phyloP scores from a whole-genome alignment of 441 rosid species.

The Eruca vesicaria region DNA sequence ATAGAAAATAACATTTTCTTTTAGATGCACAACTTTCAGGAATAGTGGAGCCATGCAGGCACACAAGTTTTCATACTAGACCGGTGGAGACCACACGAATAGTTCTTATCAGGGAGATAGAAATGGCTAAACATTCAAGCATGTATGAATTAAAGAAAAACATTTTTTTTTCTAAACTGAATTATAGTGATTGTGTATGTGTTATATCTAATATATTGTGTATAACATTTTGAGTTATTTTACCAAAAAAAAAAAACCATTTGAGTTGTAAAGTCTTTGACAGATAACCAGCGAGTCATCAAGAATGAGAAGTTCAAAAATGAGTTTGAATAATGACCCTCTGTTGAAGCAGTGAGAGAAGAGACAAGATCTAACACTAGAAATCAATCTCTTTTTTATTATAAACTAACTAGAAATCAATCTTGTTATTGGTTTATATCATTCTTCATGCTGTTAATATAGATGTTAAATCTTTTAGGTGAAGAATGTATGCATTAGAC shows the following conservation, averaged over 20 bases:
- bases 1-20: neutral
- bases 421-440: neutral
- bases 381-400: neutral
- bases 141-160: neutral
- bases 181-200: neutral
- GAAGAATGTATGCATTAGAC: neutral
- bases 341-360: neutral
- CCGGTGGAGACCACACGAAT: neutral
- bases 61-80: neutral
- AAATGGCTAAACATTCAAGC: neutral
- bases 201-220: neutral
- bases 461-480: neutral
- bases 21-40: neutral
- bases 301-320: neutral
- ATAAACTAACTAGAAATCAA: neutral
- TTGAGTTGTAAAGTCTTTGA: neutral
- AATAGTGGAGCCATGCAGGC: neutral
- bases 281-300: neutral
- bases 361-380: neutral
- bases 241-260: no score
- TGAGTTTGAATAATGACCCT: neutral
- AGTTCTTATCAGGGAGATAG: neutral
- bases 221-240: no score
- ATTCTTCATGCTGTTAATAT: neutral
- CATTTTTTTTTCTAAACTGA: neutral